Percentiles rank a stretch among this genome's conserved stretches.
Conservation (phyloP, 768 basidiomycete genomes). For the Boletus insuetus region DNA sequence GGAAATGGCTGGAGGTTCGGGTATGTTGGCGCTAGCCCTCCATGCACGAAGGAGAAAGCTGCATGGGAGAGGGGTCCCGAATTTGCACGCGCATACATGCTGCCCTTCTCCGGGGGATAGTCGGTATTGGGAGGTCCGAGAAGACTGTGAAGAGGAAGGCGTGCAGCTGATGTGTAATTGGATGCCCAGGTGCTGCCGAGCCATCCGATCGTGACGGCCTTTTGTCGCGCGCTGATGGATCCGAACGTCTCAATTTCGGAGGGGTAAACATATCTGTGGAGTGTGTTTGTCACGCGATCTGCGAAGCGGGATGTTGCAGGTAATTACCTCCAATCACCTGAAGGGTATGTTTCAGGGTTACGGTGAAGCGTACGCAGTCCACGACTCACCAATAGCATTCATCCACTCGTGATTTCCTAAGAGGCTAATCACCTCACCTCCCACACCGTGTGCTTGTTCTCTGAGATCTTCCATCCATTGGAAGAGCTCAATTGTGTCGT, state of each 20-base stretch:
- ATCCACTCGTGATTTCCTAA: constrained; percentile 98
- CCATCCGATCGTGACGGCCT: constrained; percentile 68
- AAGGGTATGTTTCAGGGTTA: constrained; percentile 12
- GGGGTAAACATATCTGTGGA: constrained; percentile 74
- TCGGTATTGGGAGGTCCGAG: constrained; percentile 67
- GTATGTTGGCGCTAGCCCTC: constrained; percentile 81
- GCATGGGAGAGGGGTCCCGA: constrained; percentile 63
- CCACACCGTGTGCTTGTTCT: constrained; percentile 61
- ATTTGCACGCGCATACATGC: constrained; percentile 31
- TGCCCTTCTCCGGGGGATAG: constrained; percentile 41
- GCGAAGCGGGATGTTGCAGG: constrained; percentile 1
- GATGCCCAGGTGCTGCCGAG: constrained; percentile 80
- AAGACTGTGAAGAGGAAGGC: constrained; percentile 75
- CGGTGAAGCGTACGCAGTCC: neutral
- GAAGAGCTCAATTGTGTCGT: constrained; percentile 87
- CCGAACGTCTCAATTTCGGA: constrained; percentile 85
- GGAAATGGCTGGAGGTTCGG: constrained; percentile 79
- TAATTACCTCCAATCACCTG: constrained; percentile 82
- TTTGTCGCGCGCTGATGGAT: constrained; percentile 64
- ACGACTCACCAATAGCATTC: constrained; percentile 70
- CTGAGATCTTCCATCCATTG: constrained; percentile 82
- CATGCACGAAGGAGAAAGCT: constrained; percentile 91
- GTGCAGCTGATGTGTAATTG: constrained; percentile 81
- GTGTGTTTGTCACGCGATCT: constrained; percentile 4
- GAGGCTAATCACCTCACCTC: constrained; percentile 72